Conservation (phyloP, 352 stramenopile genomes). For the Thalassiosira mediterranea region DNA sequence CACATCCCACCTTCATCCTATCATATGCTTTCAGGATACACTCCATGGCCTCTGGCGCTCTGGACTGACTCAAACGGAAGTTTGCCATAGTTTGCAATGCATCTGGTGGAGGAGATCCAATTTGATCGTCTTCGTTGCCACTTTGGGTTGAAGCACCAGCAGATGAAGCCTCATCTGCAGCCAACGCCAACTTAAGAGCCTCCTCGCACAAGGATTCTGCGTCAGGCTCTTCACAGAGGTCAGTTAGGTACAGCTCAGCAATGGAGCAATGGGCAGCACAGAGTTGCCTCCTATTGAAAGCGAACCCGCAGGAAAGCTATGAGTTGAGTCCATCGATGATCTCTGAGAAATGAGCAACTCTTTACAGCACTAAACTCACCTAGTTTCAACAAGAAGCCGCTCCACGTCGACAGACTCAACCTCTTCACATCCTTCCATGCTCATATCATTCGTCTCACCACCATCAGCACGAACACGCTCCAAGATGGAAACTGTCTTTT, state of each 20-base stretch:
- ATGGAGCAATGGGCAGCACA: slow-evolving; percentile 93
- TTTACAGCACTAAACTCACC: too few species aligned
- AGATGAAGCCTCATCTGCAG: slow-evolving; percentile 86
- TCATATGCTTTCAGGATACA: slow-evolving; percentile 91
- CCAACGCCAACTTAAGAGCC: slow-evolving; percentile 89
- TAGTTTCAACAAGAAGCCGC: slow-evolving; percentile 39
- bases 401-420: slow-evolving; percentile 31
- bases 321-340: too few species aligned
- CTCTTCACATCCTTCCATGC: slow-evolving; percentile 37
- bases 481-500: slow-evolving; percentile 39
- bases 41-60: slow-evolving; percentile 88
- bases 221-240: slow-evolving; percentile 91
- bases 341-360: too few species aligned
- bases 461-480: slow-evolving; percentile 14
- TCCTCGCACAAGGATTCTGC: slow-evolving; percentile 92
- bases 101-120: slow-evolving; percentile 84
- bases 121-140: slow-evolving; percentile 25
- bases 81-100: slow-evolving; percentile 94
- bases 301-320: too few species aligned
- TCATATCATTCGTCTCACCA: slow-evolving; percentile 17
- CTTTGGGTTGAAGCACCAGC: slow-evolving; percentile 16
- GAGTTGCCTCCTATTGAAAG: too few species aligned
- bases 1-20: slow-evolving; percentile 86
- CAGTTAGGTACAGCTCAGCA: slow-evolving; percentile 97
- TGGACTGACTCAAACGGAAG: slow-evolving; percentile 92